Evolutionary conservation across 163 green algal species (phyloP), one percentile per base, ranked within the genome.

Genomic region (Smithsoniella earleae): DNA sequence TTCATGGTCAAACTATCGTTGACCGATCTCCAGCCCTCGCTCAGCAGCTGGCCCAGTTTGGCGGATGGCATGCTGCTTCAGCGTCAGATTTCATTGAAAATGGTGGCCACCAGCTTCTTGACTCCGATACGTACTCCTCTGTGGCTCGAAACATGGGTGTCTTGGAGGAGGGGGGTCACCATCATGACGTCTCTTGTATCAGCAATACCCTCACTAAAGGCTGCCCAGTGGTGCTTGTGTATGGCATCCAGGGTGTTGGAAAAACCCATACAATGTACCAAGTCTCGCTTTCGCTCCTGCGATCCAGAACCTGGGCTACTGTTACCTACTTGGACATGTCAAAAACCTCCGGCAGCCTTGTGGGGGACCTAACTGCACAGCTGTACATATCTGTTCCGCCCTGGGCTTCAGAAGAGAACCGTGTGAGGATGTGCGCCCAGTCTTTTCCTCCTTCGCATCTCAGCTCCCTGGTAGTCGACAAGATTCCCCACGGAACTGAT

Each of bases 181-280:
- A 34, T 0, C 22, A 69, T 5, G 58, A 69, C 25, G n/a, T 69
- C 3, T 25, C 34, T 30, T 30, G 16, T 6, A n/a, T 69, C 34
- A 31, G 10, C 5, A 31, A 18, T 34, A 16, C 28, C 10, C 30
- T 69, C 25, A n/a, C 30, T 33, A 69, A 69, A 31, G 58, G 58
- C n/a, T 28, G 30, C n/a, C 58, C 58, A 5, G n/a, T 69, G 0
- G 28, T 36, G 58, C 58, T 69, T 3, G 4, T 69, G 16, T 34
- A 34, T 1, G 58, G 58, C 25, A 34, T 69, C 25, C 30, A 69
- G 58, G 58, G 58, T 5, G 43, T 69, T 33, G 58, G 58, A 4
- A 69, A 69, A 31, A 69, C 58, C 27, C 58, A 69, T 33, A 40
- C 16, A 18, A n/a, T 69, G 25, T 69, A 69, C 58, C 58, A 69